These are phyloP conservation scores for Zea luxurians DNA, from an alignment of 176 grass and related monocot species.

Conservation along the genomic window DNA sequence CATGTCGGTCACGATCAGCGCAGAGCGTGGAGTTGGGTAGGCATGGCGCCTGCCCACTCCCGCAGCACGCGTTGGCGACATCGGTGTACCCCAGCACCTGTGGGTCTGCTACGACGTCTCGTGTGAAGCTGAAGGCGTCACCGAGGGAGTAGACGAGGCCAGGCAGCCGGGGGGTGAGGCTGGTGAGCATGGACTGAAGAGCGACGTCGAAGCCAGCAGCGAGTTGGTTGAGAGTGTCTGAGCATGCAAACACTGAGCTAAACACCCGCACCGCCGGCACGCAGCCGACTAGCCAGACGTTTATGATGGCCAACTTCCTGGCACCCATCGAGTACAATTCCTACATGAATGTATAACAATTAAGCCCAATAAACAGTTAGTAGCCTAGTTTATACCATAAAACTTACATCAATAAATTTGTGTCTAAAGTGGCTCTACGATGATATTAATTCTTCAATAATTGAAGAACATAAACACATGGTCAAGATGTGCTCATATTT, in stretches of 20 bases:
- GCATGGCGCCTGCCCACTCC: background rate
- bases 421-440: too few species aligned
- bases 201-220: constrained; percentile 18
- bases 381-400: too few species aligned
- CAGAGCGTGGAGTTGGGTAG: constrained; percentile 14
- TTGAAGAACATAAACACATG: too few species aligned
- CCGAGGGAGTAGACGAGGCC: constrained; percentile 42
- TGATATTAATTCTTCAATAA: too few species aligned
- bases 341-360: background rate
- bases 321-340: constrained; percentile 39
- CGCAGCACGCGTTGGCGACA: constrained; percentile 25
- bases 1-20: background rate
- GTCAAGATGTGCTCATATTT: too few species aligned
- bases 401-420: too few species aligned
- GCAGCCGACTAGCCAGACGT: constrained; percentile 36
- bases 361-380: too few species aligned
- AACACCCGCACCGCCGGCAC: background rate
- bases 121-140: constrained; percentile 11
- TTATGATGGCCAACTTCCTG: constrained; percentile 38
- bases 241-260: constrained; percentile 5
- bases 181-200: background rate
- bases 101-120: background rate
- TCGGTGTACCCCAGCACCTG: background rate
- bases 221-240: constrained; percentile 20
- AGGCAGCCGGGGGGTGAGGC: constrained; percentile 18